These are phyloP conservation scores for Paraleonurus japonicus DNA, from an alignment of 257 asterid genomes.

Conservation along the genomic window DNA sequence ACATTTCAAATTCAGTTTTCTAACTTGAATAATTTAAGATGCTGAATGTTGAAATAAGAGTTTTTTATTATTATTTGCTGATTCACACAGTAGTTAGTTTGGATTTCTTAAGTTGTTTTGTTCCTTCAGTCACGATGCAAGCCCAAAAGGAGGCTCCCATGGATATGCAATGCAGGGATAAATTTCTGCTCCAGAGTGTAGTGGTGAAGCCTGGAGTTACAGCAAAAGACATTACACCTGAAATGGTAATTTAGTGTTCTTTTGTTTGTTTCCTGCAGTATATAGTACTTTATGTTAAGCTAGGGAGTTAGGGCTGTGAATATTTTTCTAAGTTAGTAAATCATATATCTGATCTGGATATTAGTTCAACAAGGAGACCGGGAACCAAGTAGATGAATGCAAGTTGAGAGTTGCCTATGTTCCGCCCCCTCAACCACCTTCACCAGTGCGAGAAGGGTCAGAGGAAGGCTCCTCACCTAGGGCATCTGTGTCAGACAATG, in stretches of 20 bases:
- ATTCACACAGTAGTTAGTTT: background rate
- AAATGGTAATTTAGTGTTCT: conserved; percentile 42
- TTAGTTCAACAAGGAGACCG: conserved; percentile 63
- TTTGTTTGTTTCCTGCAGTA: background rate
- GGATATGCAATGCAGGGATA: conserved; percentile 77
- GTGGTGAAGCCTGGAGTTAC: conserved; percentile 46
- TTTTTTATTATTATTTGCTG: background rate
- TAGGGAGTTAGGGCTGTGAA: conserved; percentile 1
- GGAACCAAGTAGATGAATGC: conserved; percentile 67
- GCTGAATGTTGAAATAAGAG: background rate
- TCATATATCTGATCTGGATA: conserved; percentile 14
- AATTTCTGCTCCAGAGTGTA: conserved; percentile 75
- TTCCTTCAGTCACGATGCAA: conserved; percentile 69
- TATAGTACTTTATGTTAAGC: background rate
- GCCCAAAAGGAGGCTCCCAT: conserved; percentile 78
- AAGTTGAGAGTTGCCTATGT: conserved; percentile 69
- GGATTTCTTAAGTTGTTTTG: conserved; percentile 16
- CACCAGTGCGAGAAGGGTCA: conserved; percentile 75
- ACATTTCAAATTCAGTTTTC: background rate
- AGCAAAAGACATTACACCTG: conserved; percentile 63
- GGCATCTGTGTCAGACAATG: conserved; percentile 51
- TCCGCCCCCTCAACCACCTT: conserved; percentile 69
- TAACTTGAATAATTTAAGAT: background rate
- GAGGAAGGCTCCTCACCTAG: conserved; percentile 72
- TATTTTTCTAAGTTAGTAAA: conserved; percentile 2